These are phyloP conservation scores for Phoenix dactylifera DNA, from an alignment of 176 grass and related monocot genomes.

Conservation along the genomic window DNA sequence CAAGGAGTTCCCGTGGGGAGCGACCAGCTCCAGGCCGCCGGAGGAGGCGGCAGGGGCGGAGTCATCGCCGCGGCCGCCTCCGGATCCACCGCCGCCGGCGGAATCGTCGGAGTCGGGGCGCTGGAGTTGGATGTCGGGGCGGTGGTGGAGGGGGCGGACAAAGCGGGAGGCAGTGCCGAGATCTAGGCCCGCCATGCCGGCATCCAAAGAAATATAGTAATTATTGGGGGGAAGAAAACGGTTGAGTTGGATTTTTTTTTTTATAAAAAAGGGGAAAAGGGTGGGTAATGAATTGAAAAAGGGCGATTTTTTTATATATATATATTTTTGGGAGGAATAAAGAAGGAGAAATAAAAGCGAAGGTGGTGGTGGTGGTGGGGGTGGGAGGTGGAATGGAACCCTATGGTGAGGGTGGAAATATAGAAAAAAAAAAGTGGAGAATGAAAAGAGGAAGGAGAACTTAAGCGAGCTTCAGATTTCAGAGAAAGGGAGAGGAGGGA, in stretches of 20 bases:
- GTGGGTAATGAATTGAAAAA: constrained; percentile 14
- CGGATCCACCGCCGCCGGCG: too few relatives aligned
- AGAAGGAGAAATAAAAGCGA: constrained; percentile 28
- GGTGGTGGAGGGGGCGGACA: constrained; percentile 44
- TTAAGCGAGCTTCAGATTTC: constrained; percentile 18
- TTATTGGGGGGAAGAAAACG: constrained; percentile 25
- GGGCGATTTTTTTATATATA: constrained; percentile 27
- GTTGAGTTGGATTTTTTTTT: constrained; percentile 35
- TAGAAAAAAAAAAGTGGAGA: not conserved
- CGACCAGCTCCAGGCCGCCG: too few relatives aligned
- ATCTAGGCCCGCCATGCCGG: constrained; percentile 86
- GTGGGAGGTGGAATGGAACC: constrained; percentile 11
- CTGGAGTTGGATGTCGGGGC: constrained; percentile 20
- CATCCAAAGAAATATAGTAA: not conserved
- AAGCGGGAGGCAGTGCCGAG: constrained; percentile 70
- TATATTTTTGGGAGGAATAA: constrained; percentile 10
- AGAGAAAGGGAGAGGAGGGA: constrained; percentile 17
- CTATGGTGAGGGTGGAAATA: constrained; percentile 8
- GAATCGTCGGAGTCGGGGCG: constrained; percentile 10
- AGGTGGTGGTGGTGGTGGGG: constrained; percentile 35
- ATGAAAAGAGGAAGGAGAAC: constrained; percentile 9
- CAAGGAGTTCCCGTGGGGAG: too few relatives aligned
- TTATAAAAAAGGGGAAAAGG: constrained; percentile 31
- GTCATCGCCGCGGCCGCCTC: too few relatives aligned
- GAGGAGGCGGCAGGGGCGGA: too few relatives aligned